phyloP scores from a whole-genome alignment of 768 basidiomycete genomes.

The Amanita subjunquillea region DNA sequence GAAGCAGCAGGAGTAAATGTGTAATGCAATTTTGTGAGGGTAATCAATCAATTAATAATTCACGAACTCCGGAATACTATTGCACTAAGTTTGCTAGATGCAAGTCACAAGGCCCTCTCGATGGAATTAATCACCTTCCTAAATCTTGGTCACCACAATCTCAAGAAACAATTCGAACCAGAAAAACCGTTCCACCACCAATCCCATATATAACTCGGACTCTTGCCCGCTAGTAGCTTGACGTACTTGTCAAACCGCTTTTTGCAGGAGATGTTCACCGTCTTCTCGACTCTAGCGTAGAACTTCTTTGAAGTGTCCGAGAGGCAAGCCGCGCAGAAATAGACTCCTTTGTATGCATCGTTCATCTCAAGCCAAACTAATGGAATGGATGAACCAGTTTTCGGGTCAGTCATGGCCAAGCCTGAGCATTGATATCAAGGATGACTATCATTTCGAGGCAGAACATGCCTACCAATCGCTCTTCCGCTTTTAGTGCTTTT shows the following conservation, averaged over 20 bases:
- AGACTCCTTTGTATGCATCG: background rate
- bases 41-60: background rate
- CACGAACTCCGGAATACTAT: background rate
- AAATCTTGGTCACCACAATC: background rate
- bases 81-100: no score
- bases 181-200: background rate
- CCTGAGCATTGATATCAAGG: background rate
- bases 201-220: background rate
- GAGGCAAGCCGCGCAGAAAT: background rate
- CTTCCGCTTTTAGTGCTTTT: background rate
- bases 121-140: background rate
- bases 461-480: background rate
- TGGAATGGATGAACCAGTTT: background rate
- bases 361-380: background rate
- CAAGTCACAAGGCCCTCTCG: background rate
- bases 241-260: background rate
- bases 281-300: background rate
- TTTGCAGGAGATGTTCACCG: background rate
- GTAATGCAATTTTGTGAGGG: background rate
- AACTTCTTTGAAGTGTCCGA: background rate
- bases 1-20: slow-evolving; percentile 26
- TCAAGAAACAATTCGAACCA: background rate
- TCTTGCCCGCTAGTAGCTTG: background rate
- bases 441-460: background rate
- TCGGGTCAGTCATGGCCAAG: background rate